These are phyloP conservation scores for Stylonectria norvegica DNA, from an alignment of 2,329 filamentous ascomycete species.

Conservation along the genomic window DNA sequence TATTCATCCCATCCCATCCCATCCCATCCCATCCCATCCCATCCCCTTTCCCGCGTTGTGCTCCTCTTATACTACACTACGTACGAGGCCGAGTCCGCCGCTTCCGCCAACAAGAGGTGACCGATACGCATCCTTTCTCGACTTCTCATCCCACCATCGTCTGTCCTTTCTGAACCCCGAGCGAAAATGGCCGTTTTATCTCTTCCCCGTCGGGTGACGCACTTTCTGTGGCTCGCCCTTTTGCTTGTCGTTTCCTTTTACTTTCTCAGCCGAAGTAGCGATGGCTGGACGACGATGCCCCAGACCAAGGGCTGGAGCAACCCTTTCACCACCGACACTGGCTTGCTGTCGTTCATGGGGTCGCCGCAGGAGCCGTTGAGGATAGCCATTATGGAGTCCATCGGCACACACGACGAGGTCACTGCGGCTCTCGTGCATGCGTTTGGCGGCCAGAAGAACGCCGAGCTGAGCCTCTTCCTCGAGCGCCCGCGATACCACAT, in stretches of 20 bases:
- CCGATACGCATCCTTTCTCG: constrained; percentile 5
- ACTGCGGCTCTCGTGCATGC: constrained; percentile 24
- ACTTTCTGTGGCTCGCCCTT: constrained; percentile 19
- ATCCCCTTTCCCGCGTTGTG: no score
- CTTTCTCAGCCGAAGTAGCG: constrained; percentile 18
- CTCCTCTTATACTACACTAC: no score
- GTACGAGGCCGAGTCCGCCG: no score
- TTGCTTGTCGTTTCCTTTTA: constrained; percentile 16
- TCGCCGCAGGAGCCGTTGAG: constrained; percentile 15
- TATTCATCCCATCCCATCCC: no score
- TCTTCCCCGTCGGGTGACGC: constrained; percentile 21
- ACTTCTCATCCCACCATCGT: constrained; percentile 7
- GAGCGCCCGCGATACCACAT: constrained; percentile 26
- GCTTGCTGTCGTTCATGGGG: constrained; percentile 8
- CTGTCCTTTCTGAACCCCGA: constrained; percentile 2
- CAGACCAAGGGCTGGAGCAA: constrained; percentile 19
- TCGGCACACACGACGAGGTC: constrained; percentile 28
- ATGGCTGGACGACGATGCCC: constrained; percentile 21
- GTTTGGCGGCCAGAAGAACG: constrained; percentile 21
- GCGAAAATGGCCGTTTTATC: constrained; percentile 15
- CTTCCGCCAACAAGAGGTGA: no score
- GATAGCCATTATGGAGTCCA: constrained; percentile 26
- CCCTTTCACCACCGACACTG: constrained; percentile 24
- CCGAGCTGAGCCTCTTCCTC: constrained; percentile 21
- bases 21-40: no score